Conservation (phyloP, 257 asterid genomes). For the Rehmannia glutinosa region DNA sequence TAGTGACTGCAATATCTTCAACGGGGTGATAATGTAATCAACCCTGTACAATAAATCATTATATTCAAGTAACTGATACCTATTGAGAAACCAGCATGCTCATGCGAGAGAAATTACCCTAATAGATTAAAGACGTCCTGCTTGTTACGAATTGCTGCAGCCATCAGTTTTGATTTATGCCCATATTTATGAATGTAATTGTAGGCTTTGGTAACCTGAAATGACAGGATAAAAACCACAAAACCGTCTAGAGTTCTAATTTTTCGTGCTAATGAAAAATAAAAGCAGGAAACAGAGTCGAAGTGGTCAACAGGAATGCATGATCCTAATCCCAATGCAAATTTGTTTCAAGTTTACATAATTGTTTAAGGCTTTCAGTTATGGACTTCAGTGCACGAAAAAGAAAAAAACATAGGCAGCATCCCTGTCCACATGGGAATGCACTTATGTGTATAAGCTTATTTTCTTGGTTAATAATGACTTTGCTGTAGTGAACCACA, state of each 20-base stretch:
- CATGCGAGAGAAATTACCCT: constrained; percentile 48
- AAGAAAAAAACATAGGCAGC: neutral
- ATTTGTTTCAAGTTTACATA: neutral
- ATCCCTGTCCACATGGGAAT: neutral
- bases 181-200: constrained; percentile 87
- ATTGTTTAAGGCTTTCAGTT: neutral
- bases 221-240: constrained; percentile 18
- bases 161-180: constrained; percentile 84
- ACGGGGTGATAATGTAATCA: constrained; percentile 77
- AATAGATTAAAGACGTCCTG: constrained; percentile 82
- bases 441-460: neutral
- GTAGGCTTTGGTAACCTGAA: constrained; percentile 85
- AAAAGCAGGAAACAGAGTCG: neutral
- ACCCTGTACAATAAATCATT: constrained; percentile 46
- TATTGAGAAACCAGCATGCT: neutral
- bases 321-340: too few relatives aligned
- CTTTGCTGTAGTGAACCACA: too few relatives aligned
- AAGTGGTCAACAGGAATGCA: too few relatives aligned
- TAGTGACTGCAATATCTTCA: constrained; percentile 92
- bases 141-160: constrained; percentile 92
- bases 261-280: neutral
- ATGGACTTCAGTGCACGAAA: neutral
- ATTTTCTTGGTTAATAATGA: neutral
- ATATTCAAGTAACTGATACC: neutral
- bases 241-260: constrained; percentile 7